phyloP scores from a whole-genome alignment of 441 rosid species.

The Dalechampia spathulata region DNA sequence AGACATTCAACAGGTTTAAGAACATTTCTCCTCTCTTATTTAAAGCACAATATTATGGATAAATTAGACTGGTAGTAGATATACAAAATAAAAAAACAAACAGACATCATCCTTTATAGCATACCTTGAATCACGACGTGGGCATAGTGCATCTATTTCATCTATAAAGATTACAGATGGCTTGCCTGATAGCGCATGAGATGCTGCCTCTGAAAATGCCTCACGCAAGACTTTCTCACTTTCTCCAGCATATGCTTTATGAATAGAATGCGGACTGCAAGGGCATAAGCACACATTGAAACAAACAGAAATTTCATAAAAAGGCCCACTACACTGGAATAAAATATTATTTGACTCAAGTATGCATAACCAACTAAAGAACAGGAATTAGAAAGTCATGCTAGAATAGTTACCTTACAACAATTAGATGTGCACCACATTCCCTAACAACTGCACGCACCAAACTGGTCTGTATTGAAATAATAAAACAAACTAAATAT shows the following conservation, averaged over 20 bases:
- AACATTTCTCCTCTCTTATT: not conserved
- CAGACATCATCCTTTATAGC: not conserved
- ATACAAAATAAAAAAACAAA: not conserved
- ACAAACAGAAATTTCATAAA: not conserved
- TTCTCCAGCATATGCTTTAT: conserved; percentile 85
- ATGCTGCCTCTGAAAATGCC: conserved; percentile 68
- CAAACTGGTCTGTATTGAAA: conserved; percentile 66
- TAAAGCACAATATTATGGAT: not conserved
- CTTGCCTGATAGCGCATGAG: conserved; percentile 51
- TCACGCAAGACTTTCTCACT: conserved; percentile 78
- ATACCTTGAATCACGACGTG: conserved; percentile 72
- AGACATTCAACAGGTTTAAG: not conserved
- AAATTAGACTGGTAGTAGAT: not conserved
- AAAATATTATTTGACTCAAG: not conserved
- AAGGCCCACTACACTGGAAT: not conserved
- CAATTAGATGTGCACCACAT: conserved; percentile 65
- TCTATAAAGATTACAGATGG: conserved; percentile 88
- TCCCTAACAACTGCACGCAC: conserved; percentile 87
- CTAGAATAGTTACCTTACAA: conserved; percentile 48
- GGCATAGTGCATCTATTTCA: conserved; percentile 87
- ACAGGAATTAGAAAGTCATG: not conserved
- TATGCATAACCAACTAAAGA: not conserved
- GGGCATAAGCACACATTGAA: conserved; percentile 12
- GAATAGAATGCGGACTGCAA: conserved; percentile 76
- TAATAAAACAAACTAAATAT: conserved; percentile 4